Percentiles rank a stretch among this genome's conserved stretches.
Conservation (phyloP, 2,329 filamentous ascomycete genomes). For the Colletotrichum truncatum region DNA sequence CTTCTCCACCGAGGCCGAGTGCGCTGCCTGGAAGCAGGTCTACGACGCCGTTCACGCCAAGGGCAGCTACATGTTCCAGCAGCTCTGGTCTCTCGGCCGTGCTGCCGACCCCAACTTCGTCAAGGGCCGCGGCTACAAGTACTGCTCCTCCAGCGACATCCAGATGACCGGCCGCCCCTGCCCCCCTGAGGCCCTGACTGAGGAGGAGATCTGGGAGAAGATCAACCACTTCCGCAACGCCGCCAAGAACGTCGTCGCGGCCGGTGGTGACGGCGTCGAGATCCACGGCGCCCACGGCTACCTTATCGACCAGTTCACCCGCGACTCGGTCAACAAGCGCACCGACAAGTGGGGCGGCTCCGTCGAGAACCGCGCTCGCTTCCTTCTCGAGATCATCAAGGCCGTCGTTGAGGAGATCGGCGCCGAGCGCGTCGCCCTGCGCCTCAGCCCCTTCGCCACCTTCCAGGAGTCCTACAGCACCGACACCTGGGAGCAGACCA, state of each 20-base stretch:
- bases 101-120: slow-evolving; percentile 28
- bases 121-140: slow-evolving; percentile 36
- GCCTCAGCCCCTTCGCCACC: slow-evolving; percentile 40
- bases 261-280: slow-evolving; percentile 61
- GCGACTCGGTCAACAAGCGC: slow-evolving; percentile 39
- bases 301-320: slow-evolving; percentile 64
- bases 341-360: slow-evolving; percentile 62
- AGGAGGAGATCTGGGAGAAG: slow-evolving; percentile 66
- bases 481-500: slow-evolving; percentile 40
- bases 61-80: slow-evolving; percentile 38
- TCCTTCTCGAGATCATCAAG: slow-evolving; percentile 59
- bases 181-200: slow-evolving; percentile 36
- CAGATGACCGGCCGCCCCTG: slow-evolving; percentile 35
- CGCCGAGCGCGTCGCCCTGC: slow-evolving; percentile 47
- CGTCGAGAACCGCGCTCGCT: slow-evolving; percentile 61
- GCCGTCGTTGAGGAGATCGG: slow-evolving; percentile 45
- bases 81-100: slow-evolving; percentile 31
- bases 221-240: slow-evolving; percentile 63
- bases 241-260: slow-evolving; percentile 57
- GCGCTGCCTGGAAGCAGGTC: slow-evolving; percentile 39
- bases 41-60: slow-evolving; percentile 39
- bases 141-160: slow-evolving; percentile 35
- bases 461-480: slow-evolving; percentile 38
- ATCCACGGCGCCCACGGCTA: slow-evolving; percentile 61
- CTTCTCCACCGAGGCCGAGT: slow-evolving; percentile 49